Evolutionary conservation across 345 rosid genomes (phyloP).

Genomic region (Euphorbia peplus): DNA sequence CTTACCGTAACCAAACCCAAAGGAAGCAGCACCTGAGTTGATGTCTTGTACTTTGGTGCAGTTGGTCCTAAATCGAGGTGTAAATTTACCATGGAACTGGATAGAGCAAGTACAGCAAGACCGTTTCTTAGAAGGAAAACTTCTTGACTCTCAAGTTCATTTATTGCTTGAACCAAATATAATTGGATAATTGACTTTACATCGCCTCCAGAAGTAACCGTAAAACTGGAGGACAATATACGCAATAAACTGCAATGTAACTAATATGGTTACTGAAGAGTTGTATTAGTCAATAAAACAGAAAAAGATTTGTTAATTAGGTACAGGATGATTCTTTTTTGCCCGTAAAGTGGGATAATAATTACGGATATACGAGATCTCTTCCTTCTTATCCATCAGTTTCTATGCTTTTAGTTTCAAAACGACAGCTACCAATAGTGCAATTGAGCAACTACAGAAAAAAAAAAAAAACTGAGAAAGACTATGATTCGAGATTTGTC

Average conservation of each 20-base stretch:
- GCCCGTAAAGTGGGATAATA: conserved; percentile 74
- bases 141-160: conserved; percentile 52
- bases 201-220: conserved; percentile 66
- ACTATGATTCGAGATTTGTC: not conserved
- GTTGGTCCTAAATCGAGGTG: conserved; percentile 48
- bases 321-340: conserved; percentile 16
- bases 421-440: conserved; percentile 51
- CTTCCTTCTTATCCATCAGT: conserved; percentile 42
- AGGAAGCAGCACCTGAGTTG: conserved; percentile 52
- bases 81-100: conserved; percentile 54
- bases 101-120: conserved; percentile 52
- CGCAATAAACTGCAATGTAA: conserved; percentile 55
- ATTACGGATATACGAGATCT: conserved; percentile 53
- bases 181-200: conserved; percentile 61
- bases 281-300: not conserved
- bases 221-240: conserved; percentile 54
- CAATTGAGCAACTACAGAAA: conserved; percentile 59
- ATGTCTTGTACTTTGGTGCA: conserved; percentile 34
- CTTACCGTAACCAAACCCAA: conserved; percentile 53
- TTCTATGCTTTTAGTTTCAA: conserved; percentile 50
- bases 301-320: not conserved
- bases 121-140: conserved; percentile 62
- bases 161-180: conserved; percentile 66
- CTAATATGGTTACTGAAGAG: not conserved
- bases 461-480: conserved; percentile 53